A percentile compares a stretch with the other conserved stretches of the same genome.
Conservation (phyloP, 2,329 filamentous ascomycete species). For the Ophiostoma sp. region DNA sequence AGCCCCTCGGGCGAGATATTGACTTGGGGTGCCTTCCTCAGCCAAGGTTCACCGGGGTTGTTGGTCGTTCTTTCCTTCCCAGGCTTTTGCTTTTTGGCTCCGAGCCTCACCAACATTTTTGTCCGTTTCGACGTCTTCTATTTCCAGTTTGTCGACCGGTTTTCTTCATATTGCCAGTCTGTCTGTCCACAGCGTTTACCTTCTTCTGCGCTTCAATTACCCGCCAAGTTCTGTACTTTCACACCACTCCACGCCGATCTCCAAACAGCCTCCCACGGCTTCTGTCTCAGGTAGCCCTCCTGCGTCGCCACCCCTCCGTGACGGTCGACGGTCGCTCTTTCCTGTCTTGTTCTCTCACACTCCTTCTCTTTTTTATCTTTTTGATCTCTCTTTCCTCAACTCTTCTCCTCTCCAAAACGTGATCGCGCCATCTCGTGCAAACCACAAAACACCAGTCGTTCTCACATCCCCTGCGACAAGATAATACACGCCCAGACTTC, state of each 20-base stretch:
- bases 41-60: neutral
- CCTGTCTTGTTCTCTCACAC: neutral
- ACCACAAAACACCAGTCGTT: neutral
- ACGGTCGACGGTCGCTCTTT: neutral
- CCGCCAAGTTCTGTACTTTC: neutral
- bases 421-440: neutral
- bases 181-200: neutral
- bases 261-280: slow-evolving; percentile 24
- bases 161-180: neutral
- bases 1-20: slow-evolving; percentile 1
- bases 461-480: neutral
- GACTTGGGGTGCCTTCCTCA: neutral
- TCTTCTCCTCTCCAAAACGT: neutral
- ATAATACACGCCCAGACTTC: neutral
- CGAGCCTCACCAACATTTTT: neutral
- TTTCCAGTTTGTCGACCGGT: neutral
- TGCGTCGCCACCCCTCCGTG: slow-evolving; percentile 12
- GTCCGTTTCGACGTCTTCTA: neutral
- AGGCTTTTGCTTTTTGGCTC: neutral
- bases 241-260: slow-evolving; percentile 17
- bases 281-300: slow-evolving; percentile 27
- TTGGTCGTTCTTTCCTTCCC: neutral
- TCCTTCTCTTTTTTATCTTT: neutral
- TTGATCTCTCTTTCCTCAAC: neutral
- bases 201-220: neutral